Conservation (phyloP, 257 asterid species). For the Nicotiana obtusifolia region DNA sequence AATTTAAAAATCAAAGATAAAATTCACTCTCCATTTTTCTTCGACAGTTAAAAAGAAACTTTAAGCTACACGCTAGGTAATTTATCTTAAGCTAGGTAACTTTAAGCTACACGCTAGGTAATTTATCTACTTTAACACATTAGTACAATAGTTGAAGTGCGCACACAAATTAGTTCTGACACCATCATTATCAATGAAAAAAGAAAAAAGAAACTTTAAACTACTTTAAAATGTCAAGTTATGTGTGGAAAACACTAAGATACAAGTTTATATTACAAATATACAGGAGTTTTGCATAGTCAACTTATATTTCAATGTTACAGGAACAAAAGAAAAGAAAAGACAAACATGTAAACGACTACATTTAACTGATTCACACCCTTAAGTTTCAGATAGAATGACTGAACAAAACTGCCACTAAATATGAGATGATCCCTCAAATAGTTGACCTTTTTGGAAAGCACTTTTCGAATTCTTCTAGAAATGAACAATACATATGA, state of each 20-base stretch:
- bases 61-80: no score
- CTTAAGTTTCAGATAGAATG: background rate
- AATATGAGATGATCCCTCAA: background rate
- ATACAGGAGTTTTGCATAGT: background rate
- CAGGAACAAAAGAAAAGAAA: background rate
- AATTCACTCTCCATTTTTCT: no score
- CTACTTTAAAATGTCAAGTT: no score
- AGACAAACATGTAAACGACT: background rate
- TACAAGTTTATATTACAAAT: background rate
- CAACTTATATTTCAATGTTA: background rate
- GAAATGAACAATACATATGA: background rate
- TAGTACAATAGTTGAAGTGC: no score
- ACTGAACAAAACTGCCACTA: slow-evolving; percentile 4
- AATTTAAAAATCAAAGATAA: no score
- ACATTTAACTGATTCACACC: background rate
- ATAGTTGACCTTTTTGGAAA: background rate
- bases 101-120: no score
- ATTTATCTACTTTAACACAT: no score
- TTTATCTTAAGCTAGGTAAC: no score
- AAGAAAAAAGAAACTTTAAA: no score
- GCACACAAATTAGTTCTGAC: no score
- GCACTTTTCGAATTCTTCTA: background rate
- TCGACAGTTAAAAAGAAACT: no score
- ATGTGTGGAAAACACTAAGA: background rate
- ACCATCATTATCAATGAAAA: no score